phyloP scores from a whole-genome alignment of 2,329 filamentous ascomycete genomes.

The Microdochium trichocladiopsis region DNA sequence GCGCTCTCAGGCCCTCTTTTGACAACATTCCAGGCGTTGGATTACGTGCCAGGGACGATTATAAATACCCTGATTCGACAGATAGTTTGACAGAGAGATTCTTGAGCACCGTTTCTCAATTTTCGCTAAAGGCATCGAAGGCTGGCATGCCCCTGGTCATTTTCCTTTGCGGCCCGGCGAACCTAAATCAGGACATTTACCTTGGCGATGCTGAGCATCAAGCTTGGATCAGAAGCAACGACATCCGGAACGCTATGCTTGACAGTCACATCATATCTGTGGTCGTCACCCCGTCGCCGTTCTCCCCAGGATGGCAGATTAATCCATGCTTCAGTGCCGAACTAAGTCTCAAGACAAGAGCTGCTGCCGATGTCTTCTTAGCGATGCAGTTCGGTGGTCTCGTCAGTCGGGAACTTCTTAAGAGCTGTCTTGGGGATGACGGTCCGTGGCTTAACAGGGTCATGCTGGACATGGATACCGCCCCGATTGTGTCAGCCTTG shows the following conservation, averaged over 20 bases:
- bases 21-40: not conserved
- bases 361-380: slow-evolving; percentile 11
- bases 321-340: slow-evolving; percentile 14
- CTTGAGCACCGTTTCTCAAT: slow-evolving; percentile 7
- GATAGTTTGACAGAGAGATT: slow-evolving; percentile 11
- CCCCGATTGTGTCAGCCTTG: slow-evolving; percentile 4
- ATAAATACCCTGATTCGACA: slow-evolving; percentile 9
- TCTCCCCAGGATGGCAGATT: slow-evolving; percentile 21
- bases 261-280: slow-evolving; percentile 6
- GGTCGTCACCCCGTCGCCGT: slow-evolving; percentile 17
- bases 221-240: slow-evolving; percentile 6
- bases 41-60: not conserved
- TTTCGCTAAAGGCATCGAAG: slow-evolving; percentile 6
- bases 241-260: slow-evolving; percentile 11
- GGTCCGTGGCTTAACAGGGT: slow-evolving; percentile 13
- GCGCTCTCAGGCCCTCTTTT: not conserved
- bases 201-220: slow-evolving; percentile 8
- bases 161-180: slow-evolving; percentile 18
- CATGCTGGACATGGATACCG: slow-evolving; percentile 2
- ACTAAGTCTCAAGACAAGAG: not conserved
- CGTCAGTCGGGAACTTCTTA: slow-evolving; percentile 11
- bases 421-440: slow-evolving; percentile 8
- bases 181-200: slow-evolving; percentile 19
- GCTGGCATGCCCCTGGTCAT: slow-evolving; percentile 11
- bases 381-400: slow-evolving; percentile 18